Base-by-base conservation (phyloP, 2,329 filamentous ascomycete genomes). In the Pseudophaeomoniella oleicola region DNA sequence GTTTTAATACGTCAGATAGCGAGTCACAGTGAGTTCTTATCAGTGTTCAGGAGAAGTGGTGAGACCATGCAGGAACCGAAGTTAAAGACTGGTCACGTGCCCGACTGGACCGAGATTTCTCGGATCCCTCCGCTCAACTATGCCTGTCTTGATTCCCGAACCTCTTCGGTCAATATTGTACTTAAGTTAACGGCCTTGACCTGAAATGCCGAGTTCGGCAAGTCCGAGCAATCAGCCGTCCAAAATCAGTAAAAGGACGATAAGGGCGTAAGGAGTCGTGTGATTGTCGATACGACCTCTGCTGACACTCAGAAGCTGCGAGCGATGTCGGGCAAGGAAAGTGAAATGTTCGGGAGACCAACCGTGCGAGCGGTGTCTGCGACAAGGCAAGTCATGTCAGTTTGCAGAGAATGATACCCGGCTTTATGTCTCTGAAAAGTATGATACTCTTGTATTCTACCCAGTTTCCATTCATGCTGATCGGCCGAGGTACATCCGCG, bases 391-490 rank as follows among this genome's bases (percentile, higher is more conserved):
- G 13, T 41, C 50, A 1, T 65, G 63, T 37, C 49, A 52, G 4
- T 65, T 65, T 35, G 59, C 66, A 39, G 60, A 65, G 29, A 54
- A 56, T n/a, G 59, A 65, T 27, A 60, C 67, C 35, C 68, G 67
- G 42, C 53, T 69, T 11, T 46, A 69, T 3, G 64, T 70, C 3
- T 66, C 64, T 11, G 54, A 55, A 50, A 61, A 60, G 64, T 66
- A 44, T 37, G 50, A 44, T 37, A 16, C 29, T n/a, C 34, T 30
- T n/a, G 11, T 19, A 38, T 35, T 17, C 14, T 34, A 31, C 36
- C 12, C 27, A 35, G 6, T 4, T 27, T 37, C 40, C 32, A 6
- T 13, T 37, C 33, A 14, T 40, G 18, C 37, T 15, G 14, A 30
- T n/a, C 32, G 32, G 27, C 27, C 35, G 43, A 30, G 37, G 13